A percentile compares a stretch with the other conserved stretches of the same genome.
Evolutionary conservation across 164 flowering plant species (phyloP).

Genomic region (Liriodendron chinense): DNA sequence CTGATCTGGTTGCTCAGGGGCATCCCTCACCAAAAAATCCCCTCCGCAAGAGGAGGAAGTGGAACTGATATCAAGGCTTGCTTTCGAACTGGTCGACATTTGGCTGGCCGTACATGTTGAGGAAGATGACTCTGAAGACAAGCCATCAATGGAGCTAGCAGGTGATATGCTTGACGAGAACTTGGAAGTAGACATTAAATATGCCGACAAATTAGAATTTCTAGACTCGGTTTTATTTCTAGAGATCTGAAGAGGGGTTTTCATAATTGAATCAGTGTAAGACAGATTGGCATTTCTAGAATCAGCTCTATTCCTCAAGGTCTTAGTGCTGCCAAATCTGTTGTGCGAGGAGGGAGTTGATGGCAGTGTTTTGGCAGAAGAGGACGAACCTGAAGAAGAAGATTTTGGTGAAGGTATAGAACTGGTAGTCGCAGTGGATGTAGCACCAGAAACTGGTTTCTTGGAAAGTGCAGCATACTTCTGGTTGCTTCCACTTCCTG

Average conservation of each 20-base stretch:
- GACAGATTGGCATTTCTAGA: conserved; percentile 8
- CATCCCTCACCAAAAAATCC: conserved; percentile 19
- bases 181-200: not conserved
- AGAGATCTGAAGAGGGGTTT: conserved; percentile 4
- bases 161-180: conserved; percentile 8
- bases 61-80: conserved; percentile 26
- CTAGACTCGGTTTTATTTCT: conserved; percentile 4
- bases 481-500: conserved; percentile 28
- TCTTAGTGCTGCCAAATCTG: conserved; percentile 37
- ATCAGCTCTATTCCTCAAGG: conserved; percentile 28
- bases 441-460: conserved; percentile 21
- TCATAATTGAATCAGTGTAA: conserved; percentile 1
- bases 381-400: conserved; percentile 36
- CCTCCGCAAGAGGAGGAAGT: conserved; percentile 7
- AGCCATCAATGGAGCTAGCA: conserved; percentile 22
- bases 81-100: conserved; percentile 33
- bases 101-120: conserved; percentile 53
- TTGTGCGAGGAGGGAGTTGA: conserved; percentile 44
- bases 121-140: conserved; percentile 73
- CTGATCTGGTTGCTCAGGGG: conserved; percentile 17
- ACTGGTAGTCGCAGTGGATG: conserved; percentile 31
- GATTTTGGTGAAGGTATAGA: conserved; percentile 34
- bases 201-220: not conserved
- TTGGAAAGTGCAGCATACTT: conserved; percentile 23
- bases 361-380: conserved; percentile 25